Evolutionary conservation across 371 early-diverging fungal genomes (phyloP).

Genomic region (Smittium mucronatum): DNA sequence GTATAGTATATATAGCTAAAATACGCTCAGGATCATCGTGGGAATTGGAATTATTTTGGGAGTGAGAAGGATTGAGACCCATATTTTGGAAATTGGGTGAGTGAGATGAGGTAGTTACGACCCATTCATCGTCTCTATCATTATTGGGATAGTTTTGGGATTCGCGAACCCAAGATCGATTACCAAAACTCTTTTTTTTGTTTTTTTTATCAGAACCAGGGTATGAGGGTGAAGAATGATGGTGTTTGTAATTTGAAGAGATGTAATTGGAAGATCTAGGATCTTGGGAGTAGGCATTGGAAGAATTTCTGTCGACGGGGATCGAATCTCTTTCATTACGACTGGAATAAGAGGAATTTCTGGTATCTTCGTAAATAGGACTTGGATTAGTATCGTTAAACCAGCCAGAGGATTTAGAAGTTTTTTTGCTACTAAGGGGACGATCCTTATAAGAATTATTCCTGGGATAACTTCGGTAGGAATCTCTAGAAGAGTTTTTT

Average conservation of each 20-base stretch:
- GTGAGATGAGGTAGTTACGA: not conserved
- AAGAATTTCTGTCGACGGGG: not conserved
- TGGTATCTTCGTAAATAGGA: not conserved
- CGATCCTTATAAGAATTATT: not conserved
- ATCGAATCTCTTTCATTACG: not conserved
- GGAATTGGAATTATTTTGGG: not conserved
- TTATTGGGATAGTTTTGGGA: not conserved
- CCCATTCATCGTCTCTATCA: not conserved
- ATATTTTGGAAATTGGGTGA: not conserved
- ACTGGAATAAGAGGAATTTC: not conserved
- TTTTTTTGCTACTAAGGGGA: not conserved
- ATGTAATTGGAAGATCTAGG: not conserved
- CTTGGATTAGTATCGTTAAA: not conserved
- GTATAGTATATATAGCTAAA: constrained; percentile 43
- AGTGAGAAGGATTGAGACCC: not conserved
- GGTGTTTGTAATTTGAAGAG: not conserved
- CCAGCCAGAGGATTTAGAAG: not conserved
- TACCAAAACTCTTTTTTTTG: not conserved
- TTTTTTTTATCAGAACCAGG: not conserved
- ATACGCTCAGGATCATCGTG: constrained; percentile 64
- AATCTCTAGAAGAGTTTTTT: not conserved
- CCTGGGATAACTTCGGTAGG: not conserved
- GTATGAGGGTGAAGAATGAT: not conserved
- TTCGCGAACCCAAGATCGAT: too few species aligned
- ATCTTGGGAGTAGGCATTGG: not conserved